Evolutionary conservation across 139 green algal genomes (phyloP).

Genomic region (Microglena sp.): DNA sequence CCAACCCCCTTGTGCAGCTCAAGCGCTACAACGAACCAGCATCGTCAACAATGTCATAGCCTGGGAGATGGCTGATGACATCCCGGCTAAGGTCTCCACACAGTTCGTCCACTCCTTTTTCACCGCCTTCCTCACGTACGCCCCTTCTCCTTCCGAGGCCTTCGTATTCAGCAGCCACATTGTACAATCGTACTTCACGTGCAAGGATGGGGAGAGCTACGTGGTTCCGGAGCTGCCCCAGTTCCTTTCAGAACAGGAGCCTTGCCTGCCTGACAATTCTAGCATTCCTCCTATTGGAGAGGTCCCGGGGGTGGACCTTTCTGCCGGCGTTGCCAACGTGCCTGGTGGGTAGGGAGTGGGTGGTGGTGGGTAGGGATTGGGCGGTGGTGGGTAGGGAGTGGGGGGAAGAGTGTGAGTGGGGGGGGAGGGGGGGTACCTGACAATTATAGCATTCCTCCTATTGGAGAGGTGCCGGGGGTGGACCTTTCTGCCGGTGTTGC

Average conservation of each 20-base stretch:
- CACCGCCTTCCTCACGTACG: constrained; percentile 28
- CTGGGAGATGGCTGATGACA: constrained; percentile 32
- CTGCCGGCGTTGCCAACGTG: background rate
- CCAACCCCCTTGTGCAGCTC: no score
- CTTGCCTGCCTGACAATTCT: constrained; percentile 45
- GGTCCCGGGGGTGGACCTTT: constrained; percentile 22
- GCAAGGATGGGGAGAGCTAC: background rate
- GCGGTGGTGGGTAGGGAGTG: no score
- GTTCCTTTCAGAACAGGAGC: constrained; percentile 21
- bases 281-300: constrained; percentile 34
- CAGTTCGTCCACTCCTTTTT: constrained; percentile 65
- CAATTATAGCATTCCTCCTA: constrained; percentile 38
- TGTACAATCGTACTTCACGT: constrained; percentile 22
- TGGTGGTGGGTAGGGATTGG: no score
- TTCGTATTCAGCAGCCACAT: constrained; percentile 46
- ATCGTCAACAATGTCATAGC: constrained; percentile 42
- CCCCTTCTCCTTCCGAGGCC: constrained; percentile 43
- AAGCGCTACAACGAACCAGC: no score
- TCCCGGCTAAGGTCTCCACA: constrained; percentile 30
- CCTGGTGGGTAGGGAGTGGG: constrained; percentile 4
- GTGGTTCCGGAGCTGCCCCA: constrained; percentile 28
- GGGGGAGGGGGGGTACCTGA: no score
- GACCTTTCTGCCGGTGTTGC: constrained; percentile 7
- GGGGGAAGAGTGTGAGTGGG: no score
- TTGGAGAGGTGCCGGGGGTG: constrained; percentile 18